Base-by-base conservation (phyloP, 208 protist genomes). In the Naegleria lovaniensis region DNA sequence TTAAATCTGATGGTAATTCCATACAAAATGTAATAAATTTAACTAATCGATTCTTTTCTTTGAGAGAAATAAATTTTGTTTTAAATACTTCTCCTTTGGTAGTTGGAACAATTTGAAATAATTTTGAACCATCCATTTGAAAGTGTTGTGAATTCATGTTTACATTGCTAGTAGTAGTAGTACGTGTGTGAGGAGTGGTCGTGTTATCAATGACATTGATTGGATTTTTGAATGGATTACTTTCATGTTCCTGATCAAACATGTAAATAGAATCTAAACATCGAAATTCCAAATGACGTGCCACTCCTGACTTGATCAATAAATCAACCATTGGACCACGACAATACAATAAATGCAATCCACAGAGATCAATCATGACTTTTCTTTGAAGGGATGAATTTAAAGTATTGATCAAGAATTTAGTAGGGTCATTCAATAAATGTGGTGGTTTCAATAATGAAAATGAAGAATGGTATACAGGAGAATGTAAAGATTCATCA, bases 1-100 rank as follows among this genome's bases (percentile, higher is more conserved):
- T 7, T 48, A 48, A 48, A 48, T 48, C 43, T 1, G 43, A 48
- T 48, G 43, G 43, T 38, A 58, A 76, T 96, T 92, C 90, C 95
- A 95, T 91, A 86, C 89, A 92, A 75, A 83, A 92, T 13, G 96
- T 96, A 41, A 97, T 93, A 88, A 98, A 97, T 79, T 96, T 94
- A 95, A 98, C 97, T 48, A 98, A 89, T 15, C 96, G 94, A 11
- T 96, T 95, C 95, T 98, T 98, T 89, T 98, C 96, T 29, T 97
- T 89, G n/a, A 96, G 92, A 16, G 83, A 85, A 25, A 98, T 43
- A 15, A 93, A 33, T 22, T 84, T 91, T 75, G 84, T 95, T 25
- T 91, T 89, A 91, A 98, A 98, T 85, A 98, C 93, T 51, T 94
- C 94, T 25, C 93, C 91, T 15, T 96, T 96, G 0, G 95, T 95